phyloP scores from a whole-genome alignment of 352 stramenopile genomes.

The Globisporangium yorkense region DNA sequence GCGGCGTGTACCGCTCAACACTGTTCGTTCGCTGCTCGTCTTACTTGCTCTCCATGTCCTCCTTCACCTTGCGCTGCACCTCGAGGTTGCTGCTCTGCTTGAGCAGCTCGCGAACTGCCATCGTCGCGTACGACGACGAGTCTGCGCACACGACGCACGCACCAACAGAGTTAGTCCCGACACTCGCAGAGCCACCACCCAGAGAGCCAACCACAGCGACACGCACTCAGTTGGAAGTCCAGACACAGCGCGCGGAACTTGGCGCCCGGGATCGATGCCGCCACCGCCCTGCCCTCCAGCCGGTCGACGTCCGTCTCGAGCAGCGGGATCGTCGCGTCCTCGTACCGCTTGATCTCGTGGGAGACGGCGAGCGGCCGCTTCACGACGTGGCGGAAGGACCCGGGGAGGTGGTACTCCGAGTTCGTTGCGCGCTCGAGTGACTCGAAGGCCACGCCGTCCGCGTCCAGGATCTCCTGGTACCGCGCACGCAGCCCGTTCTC shows the following conservation, averaged over 20 bases:
- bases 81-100: constrained; percentile 88
- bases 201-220: neutral
- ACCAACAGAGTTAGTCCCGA: neutral
- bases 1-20: neutral
- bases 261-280: constrained; percentile 51
- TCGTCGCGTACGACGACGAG: constrained; percentile 93
- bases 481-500: constrained; percentile 70
- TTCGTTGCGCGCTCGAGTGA: constrained; percentile 55
- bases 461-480: constrained; percentile 56
- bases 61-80: constrained; percentile 23
- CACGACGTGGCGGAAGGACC: constrained; percentile 92
- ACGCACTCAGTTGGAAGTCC: constrained; percentile 71
- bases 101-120: constrained; percentile 94
- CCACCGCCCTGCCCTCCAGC: constrained; percentile 27
- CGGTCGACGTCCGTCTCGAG: constrained; percentile 92
- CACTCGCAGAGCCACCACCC: neutral
- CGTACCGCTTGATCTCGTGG: constrained; percentile 91
- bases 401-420: constrained; percentile 90
- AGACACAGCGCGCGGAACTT: constrained; percentile 69
- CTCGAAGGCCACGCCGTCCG: constrained; percentile 66
- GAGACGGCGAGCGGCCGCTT: constrained; percentile 85
- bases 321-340: constrained; percentile 89
- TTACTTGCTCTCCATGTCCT: constrained; percentile 11
- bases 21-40: too few relatives aligned
- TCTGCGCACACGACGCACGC: constrained; percentile 14